Base-by-base conservation (phyloP, 768 basidiomycete species). In the Erythrobasidium yunnanense region DNA sequence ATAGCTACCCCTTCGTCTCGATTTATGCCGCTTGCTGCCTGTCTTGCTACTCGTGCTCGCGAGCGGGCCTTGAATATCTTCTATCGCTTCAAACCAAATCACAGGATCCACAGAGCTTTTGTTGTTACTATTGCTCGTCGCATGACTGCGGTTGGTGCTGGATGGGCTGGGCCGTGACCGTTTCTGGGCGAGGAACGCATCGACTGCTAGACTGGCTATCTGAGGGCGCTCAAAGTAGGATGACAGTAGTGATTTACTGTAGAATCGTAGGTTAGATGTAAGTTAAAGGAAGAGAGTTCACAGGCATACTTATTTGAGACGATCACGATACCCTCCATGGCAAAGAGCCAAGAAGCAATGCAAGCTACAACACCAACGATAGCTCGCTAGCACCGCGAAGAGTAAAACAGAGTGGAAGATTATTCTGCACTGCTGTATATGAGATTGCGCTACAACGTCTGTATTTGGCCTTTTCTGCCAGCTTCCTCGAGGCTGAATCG, bases 291-390 rank as follows among this genome's bases (percentile, higher is more conserved):
- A 55, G 33, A 35, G n/a, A 17, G n/a, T 7, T 27, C 23, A 55
- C 29, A 15, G 22, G 23, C 56, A 4, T 17, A 58, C 56, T 58
- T 46, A 45, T 58, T 46, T 20, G 56, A 6, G 35, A 58, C 38
- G 34, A 58, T 34, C 27, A 58, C 47, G 35, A 58, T 33, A 23
- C 56, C 56, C 34, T 58, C 56, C 56, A 58, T 58, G n/a, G 27
- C 38, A 32, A 13, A 29, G 54, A 8, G 8, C 11, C 7, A 22
- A 22, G 50, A 52, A 23, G 7, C 22, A 8, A 22, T n/a, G 50
- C 50, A 13, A 27, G 50, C 17, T 54, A 6, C 6, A 27, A 4
- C 52, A 54, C 23, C 52, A 54, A 54, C 32, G 23, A 18, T 4
- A 54, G 3, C 3, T 8, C n/a, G 52, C 52, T 13, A 4, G 52